Evolutionary conservation across 1,284 basidiomycete species (phyloP), one percentile per base, ranked within the genome.

Genomic region (Kwoniella shivajii): DNA sequence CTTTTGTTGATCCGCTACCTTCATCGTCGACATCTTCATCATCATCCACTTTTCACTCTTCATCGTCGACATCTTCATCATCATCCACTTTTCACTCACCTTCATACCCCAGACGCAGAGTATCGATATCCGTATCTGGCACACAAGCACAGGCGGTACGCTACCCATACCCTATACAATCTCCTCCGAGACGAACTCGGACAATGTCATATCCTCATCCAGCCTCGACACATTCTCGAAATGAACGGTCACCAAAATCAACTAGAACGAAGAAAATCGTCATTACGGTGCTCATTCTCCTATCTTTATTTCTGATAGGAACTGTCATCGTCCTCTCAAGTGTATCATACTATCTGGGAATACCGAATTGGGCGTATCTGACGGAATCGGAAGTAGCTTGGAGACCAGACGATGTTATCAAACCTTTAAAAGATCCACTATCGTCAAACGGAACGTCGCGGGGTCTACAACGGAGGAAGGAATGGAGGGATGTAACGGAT

Each of bases 321-420:
- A 98, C 95, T 29, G 86, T 97, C 75, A 75, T 91, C 76, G 92
- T 99, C 56, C 87, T 99, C 72, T 89, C 89, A 14, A 90, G 91
- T 26, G 85, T 96, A 43, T 89, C 90, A 29, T 88, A 89, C 75
- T 96, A 93, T 77, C 90, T 98, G 67, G 84, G 86, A 65, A 92
- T 98, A 73, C 85, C 88, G 76, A 75, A 83, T 47, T 78, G 81
- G 31, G 91, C 91, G 34, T 91, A 90, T 76, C 82, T 96, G 69
- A 83, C 85, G 9, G 88, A 93, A 72, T 76, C 80, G 13, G 90
- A 95, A 73, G 85, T 95, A 24, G 86, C 87, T 59, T 76, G 84
- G 57, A 57, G 51, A 76, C 76, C 60, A 37, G 80, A 68, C 77
- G 70, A 76, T 49, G 64, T 49, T 16, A 74, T 74, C 44, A 34